Base-by-base conservation (phyloP, 192 early-diverging fungal genomes). In the Pecoramyces ruminantium region DNA sequence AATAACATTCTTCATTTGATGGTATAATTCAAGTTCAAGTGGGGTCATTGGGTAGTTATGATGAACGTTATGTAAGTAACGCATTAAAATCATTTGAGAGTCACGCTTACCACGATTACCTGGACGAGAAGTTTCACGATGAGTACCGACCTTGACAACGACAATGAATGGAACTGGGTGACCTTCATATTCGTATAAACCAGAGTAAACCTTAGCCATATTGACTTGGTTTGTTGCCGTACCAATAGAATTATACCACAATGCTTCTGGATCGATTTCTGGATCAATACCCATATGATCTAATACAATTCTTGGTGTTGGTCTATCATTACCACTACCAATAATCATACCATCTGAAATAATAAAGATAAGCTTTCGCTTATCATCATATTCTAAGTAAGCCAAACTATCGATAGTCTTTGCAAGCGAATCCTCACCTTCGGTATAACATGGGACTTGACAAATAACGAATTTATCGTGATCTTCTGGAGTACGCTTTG, bases 1-100 rank as follows among this genome's bases (percentile, higher is more conserved):
- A 86, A 99, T 98, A 67, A 98, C 93, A 85, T 97, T 94, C 88
- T 99, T 97, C 89, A 99, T 96, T 84, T 98, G 97, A 87, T 98
- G 96, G 88, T 94, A 98, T 81, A 99, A 92, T 83, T 99, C 96
- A 77, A 99, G 91, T 86, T 99, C 96, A 80, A 99, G 88, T 25
- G 97, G 96, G 28, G 92, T 92, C 96, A 99, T 98, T 25, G 94
- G 89, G 79, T 91, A 87, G 84, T 97, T 93, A 85, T 95, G 97
- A 85, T 96, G 95, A 27, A 99, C 96, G 84, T 96, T 93, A 85
- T 96, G 96, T 82, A 99, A 89, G 92, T 97, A 99, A 67, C 92
- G 88, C 98, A 99, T 99, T 83, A 94, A 97, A 82, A 99, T 92
- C 83, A 34, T 34, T 34, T 34, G 30, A 34, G 30, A 34, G 11